Base-by-base conservation (phyloP, 176 grass and related monocot species). In the Panicum miliaceum region DNA sequence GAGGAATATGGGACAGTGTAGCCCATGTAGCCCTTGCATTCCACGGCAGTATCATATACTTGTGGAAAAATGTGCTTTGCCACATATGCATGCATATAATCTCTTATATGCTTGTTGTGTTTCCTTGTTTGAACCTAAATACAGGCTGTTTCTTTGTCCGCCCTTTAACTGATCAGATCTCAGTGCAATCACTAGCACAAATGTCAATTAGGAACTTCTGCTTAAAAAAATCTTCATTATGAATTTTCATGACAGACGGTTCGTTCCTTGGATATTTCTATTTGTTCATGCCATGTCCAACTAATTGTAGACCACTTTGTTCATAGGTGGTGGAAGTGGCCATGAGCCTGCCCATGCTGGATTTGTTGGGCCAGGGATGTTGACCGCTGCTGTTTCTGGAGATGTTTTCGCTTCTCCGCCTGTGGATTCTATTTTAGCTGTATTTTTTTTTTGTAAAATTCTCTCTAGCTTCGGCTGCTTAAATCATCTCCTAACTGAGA, bases 321-420 rank as follows among this genome's bases (percentile, higher is more conserved):
- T 56, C 6, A 16, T 85, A 99, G 97, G 97, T 79, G 97, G 93
- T 89, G 97, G 97, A 87, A 93, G 93, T 76, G 97, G 97, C 64
- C 97, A 99, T 89, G 97, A 99, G 63, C 97, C 97, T 73, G 81
- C 97, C 19, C 93, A 99, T 90, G 88, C 90, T 92, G 97, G 97
- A 84, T 99, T 94, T 94, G 96, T 99, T 93, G 96, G 96, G 38
- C 83, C 89, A 52, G 96, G 96, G 77, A 99, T 99, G 96, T 81
- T 99, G 88, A 99, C 96, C 48, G 93, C 96, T 63, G 96, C 96
- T 81, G 89, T 96, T 61, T 99, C 86, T 81, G 96, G 96, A 83
- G 96, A 99, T 86, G 88, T 99, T 81, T 99, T 99, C 12, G 36
- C 96, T 79, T 99, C 96, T 68, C 96, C 96, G 35, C 93, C 93